Evolutionary conservation across 305 asterid species (phyloP).

Genomic region (Fraxinus paxiana): DNA sequence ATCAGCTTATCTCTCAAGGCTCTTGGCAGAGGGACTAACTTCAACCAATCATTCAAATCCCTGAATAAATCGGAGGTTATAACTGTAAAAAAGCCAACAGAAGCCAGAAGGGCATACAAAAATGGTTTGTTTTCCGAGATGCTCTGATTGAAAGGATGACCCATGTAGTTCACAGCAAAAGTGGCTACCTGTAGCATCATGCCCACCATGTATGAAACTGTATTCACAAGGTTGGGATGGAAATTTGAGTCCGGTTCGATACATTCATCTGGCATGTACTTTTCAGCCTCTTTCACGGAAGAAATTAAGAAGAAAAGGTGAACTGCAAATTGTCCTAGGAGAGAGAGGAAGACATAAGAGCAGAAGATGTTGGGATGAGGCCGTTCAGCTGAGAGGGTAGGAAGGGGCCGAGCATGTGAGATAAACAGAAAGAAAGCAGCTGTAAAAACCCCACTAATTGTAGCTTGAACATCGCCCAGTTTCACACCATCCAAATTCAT

Average conservation of each 20-base stretch:
- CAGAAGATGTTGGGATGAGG: conserved; percentile 97
- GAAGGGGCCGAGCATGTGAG: conserved; percentile 93
- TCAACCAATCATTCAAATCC: conserved; percentile 81
- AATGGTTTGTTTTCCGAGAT: conserved; percentile 79
- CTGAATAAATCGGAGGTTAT: conserved; percentile 79
- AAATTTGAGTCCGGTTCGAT: conserved; percentile 91
- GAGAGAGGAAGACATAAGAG: conserved; percentile 81
- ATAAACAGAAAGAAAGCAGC: conserved; percentile 93
- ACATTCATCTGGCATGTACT: conserved; percentile 96
- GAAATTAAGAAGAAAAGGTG: conserved; percentile 75
- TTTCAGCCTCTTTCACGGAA: conserved; percentile 83
- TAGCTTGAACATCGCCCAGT: conserved; percentile 91
- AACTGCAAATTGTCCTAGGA: conserved; percentile 79
- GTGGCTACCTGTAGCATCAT: conserved; percentile 99
- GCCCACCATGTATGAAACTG: conserved; percentile 96
- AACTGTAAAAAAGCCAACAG: conserved; percentile 72
- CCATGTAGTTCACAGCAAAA: conserved; percentile 97
- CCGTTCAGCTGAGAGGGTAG: conserved; percentile 77
- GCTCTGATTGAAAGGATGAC: conserved; percentile 96
- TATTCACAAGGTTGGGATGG: conserved; percentile 88
- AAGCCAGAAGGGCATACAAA: conserved; percentile 57
- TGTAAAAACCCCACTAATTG: conserved; percentile 92
- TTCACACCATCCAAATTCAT: conserved; percentile 96
- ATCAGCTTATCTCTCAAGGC: conserved; percentile 75
- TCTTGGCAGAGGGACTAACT: conserved; percentile 73